phyloP scores from a whole-genome alignment of 1,284 basidiomycete genomes.

The Mycosarcoma maydis region DNA sequence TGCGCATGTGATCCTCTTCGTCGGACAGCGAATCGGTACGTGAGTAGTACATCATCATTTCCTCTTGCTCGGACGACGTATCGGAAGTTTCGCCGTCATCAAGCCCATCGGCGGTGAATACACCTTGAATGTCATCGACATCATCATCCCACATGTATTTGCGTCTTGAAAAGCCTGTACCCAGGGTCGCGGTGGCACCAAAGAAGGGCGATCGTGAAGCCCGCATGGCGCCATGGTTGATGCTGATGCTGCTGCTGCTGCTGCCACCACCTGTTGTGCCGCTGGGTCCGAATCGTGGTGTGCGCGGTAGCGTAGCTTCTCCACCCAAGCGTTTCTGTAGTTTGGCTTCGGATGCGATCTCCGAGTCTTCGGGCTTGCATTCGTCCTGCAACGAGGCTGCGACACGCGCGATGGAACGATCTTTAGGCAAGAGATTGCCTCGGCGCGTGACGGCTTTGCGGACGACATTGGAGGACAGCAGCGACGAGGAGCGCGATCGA shows the following conservation, averaged over 20 bases:
- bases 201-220: conserved; percentile 29
- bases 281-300: conserved; percentile 29
- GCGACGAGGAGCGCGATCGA: conserved; percentile 27
- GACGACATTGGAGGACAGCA: conserved; percentile 32
- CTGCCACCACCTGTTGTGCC: background rate
- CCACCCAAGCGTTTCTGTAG: conserved; percentile 55
- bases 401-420: conserved; percentile 55
- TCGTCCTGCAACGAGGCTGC: conserved; percentile 61
- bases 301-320: conserved; percentile 36
- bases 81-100: conserved; percentile 36
- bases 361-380: conserved; percentile 51
- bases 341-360: conserved; percentile 63
- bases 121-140: conserved; percentile 44
- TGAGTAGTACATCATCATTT: conserved; percentile 46
- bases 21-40: conserved; percentile 30
- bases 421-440: conserved; percentile 43
- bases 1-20: conserved; percentile 25
- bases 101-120: conserved; percentile 30
- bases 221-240: conserved; percentile 2
- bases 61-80: conserved; percentile 31
- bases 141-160: conserved; percentile 52
- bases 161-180: conserved; percentile 8
- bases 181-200: conserved; percentile 5
- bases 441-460: conserved; percentile 35
- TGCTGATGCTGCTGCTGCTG: background rate